These are phyloP conservation scores for Aspergillus conjunctus DNA, from an alignment of 495 filamentous ascomycete genomes.

Conservation along the genomic window DNA sequence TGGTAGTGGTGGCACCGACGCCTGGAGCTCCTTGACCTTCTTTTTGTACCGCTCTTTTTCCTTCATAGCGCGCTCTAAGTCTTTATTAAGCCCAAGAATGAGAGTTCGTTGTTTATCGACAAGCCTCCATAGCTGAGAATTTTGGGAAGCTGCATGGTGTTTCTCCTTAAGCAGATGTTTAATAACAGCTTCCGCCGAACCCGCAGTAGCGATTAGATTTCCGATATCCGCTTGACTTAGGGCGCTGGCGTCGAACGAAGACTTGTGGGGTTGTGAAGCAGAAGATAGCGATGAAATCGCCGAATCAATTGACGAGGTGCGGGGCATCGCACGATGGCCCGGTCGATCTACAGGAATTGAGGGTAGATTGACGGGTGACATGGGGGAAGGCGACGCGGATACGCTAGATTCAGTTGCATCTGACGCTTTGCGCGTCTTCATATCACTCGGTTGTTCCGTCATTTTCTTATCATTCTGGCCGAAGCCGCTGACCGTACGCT, in stretches of 20 bases:
- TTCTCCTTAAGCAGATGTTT: constrained; percentile 90
- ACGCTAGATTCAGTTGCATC: constrained; percentile 33
- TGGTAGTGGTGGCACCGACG: constrained; percentile 53
- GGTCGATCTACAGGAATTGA: constrained; percentile 38
- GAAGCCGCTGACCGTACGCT: constrained; percentile 11
- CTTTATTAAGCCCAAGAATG: constrained; percentile 91
- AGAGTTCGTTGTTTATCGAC: constrained; percentile 96
- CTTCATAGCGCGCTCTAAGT: constrained; percentile 86
- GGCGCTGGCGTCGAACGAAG: constrained; percentile 58
- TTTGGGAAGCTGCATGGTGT: constrained; percentile 81
- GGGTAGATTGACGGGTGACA: constrained; percentile 33
- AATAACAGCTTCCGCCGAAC: constrained; percentile 87
- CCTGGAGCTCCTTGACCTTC: constrained; percentile 78
- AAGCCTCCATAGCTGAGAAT: constrained; percentile 89
- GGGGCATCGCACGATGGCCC: constrained; percentile 56
- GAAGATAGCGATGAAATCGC: constrained; percentile 85
- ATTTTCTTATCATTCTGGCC: constrained; percentile 28
- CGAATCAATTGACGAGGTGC: constrained; percentile 94
- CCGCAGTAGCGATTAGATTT: constrained; percentile 76
- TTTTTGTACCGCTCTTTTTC: constrained; percentile 94
- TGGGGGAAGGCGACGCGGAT: constrained; percentile 38
- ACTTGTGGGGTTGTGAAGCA: constrained; percentile 64
- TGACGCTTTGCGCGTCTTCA: constrained; percentile 29
- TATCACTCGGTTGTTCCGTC: constrained; percentile 24
- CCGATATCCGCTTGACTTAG: constrained; percentile 64